Evolutionary conservation across 2,329 filamentous ascomycete genomes (phyloP), one percentile per base, ranked within the genome.

Genomic region (Exophiala mesophila): DNA sequence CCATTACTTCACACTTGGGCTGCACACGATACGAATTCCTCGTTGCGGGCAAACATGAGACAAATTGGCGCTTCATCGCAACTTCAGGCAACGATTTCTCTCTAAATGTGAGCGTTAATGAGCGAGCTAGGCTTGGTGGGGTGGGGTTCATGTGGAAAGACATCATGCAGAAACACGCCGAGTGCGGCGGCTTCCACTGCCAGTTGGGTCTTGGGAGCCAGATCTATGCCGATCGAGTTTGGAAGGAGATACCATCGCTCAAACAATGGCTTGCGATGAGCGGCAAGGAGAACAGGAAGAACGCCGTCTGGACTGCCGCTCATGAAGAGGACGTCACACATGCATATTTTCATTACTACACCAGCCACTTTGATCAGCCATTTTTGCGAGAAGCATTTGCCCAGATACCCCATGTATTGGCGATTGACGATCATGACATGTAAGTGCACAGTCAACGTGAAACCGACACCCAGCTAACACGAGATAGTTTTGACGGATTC

Each of bases 81-180:
- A 92, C 95, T 57, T 96, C 89, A 10, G 90, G 90, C 3, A 97
- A 97, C 59, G 92, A 98, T 61, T 98, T 97, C 63, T 85, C 88
- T 0, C 74, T 94, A 19, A 83, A 85, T 51, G 92, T 94, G 2
- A 88, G 82, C 49, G 83, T 88, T 41, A 88, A 84, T 48, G 92
- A 98, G 56, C 78, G 90, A 31, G 79, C 82, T 21, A 86, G 84
- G 56, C 76, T 97, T 1, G 92, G 92, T 20, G 92, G 92, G 1
- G 77, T 94, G 1, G 87, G 89, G 1, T 86, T 92, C 60, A 94
- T 98, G 90, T 98, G 92, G 92, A 97, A 96, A 59, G 92, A 98
- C 57, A 89, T 98, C 19, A 74, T 98, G 60, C 88, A 96, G 66
- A 96, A 96, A 73, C 94, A 98, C 57, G 80, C 89, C 19, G 92